phyloP scores from a whole-genome alignment of 2,329 filamentous ascomycete species.

The Onygena corvina region DNA sequence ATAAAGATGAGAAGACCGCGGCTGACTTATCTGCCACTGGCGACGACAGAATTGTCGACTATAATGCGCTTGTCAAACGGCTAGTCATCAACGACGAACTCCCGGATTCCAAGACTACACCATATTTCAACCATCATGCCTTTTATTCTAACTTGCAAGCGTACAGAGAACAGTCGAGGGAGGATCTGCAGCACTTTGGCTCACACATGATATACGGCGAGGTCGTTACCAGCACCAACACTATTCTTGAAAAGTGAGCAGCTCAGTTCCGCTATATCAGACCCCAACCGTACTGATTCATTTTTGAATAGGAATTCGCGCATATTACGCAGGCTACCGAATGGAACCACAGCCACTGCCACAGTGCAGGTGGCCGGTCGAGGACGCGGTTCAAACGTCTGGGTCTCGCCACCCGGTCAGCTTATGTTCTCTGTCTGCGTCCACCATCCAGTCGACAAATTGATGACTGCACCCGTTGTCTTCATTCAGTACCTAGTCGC shows the following conservation, averaged over 20 bases:
- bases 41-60: constrained; percentile 57
- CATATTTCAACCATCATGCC: constrained; percentile 70
- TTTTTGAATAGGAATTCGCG: constrained; percentile 60
- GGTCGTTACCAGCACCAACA: constrained; percentile 88
- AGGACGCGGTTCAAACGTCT: constrained; percentile 83
- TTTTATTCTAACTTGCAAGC: constrained; percentile 61
- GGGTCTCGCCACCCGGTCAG: constrained; percentile 78
- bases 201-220: constrained; percentile 73
- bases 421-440: constrained; percentile 83
- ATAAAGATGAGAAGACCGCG: constrained; percentile 23
- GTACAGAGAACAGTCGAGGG: constrained; percentile 49
- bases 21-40: constrained; percentile 22
- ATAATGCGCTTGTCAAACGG: constrained; percentile 59
- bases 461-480: constrained; percentile 63
- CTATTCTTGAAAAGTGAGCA: constrained; percentile 69
- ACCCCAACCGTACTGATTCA: constrained; percentile 9
- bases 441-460: constrained; percentile 65
- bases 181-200: constrained; percentile 56
- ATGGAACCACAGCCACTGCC: constrained; percentile 76
- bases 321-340: constrained; percentile 62
- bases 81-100: constrained; percentile 61
- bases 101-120: constrained; percentile 61
- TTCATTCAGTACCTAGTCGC: constrained; percentile 91
- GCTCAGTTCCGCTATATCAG: neutral
- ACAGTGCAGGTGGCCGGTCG: constrained; percentile 80